Evolutionary conservation across 2,329 filamentous ascomycete genomes (phyloP).

Genomic region (Aureobasidium zeae): DNA sequence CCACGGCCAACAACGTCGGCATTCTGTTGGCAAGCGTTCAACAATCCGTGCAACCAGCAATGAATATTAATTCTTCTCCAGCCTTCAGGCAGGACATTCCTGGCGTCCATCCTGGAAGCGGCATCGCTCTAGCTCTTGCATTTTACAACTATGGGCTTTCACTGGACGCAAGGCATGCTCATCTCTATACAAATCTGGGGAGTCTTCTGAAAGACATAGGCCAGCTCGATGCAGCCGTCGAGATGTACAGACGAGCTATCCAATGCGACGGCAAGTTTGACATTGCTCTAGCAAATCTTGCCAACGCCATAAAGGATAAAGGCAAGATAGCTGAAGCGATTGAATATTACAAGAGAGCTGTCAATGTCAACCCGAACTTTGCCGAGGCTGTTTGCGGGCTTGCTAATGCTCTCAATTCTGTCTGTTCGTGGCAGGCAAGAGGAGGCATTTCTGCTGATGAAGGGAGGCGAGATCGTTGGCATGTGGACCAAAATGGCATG

Average conservation of each 20-base stretch:
- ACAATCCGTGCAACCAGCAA: conserved; percentile 44
- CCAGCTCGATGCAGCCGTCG: conserved; percentile 80
- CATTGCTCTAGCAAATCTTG: conserved; percentile 90
- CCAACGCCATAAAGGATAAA: conserved; percentile 95
- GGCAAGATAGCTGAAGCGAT: conserved; percentile 90
- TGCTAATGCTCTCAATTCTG: conserved; percentile 89
- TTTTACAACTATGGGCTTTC: conserved; percentile 94
- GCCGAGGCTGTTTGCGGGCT: conserved; percentile 94
- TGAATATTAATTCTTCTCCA: conserved; percentile 28
- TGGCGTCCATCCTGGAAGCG: conserved; percentile 76
- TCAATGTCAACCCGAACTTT: conserved; percentile 87
- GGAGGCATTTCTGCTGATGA: conserved; percentile 71
- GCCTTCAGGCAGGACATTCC: conserved; percentile 46
- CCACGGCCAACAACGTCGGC: conserved; percentile 95
- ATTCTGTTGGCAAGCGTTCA: conserved; percentile 94
- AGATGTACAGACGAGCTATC: conserved; percentile 95
- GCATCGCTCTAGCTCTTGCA: conserved; percentile 74
- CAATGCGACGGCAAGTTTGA: conserved; percentile 89
- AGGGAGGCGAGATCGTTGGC: conserved; percentile 78
- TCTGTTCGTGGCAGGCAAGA: conserved; percentile 86
- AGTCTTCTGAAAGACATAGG: conserved; percentile 95
- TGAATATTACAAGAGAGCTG: conserved; percentile 79
- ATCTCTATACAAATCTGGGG: conserved; percentile 92
- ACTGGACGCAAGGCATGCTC: conserved; percentile 81
- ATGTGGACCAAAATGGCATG: conserved; percentile 78